Percentiles rank a stretch among this genome's conserved stretches.
These are phyloP conservation scores for Exophiala sp. DNA, from an alignment of 2,329 filamentous ascomycete species.

Conservation along the genomic window DNA sequence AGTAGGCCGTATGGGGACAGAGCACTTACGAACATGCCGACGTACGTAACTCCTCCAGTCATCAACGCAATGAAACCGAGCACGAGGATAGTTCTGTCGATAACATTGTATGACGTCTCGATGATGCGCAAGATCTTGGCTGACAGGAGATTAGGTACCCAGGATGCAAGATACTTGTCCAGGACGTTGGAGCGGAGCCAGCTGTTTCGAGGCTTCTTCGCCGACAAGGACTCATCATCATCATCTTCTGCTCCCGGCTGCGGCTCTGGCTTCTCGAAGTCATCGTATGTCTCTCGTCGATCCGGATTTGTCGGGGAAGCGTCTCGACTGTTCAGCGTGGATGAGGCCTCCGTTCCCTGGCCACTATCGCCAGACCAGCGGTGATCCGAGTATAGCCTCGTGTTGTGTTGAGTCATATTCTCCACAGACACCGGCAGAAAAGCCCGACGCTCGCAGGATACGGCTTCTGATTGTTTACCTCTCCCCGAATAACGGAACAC, in stretches of 20 bases:
- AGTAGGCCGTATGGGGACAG: neutral
- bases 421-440: conserved; percentile 63
- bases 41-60: conserved; percentile 72
- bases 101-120: conserved; percentile 58
- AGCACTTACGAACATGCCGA: conserved; percentile 74
- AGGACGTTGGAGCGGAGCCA: conserved; percentile 43
- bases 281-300: conserved; percentile 47
- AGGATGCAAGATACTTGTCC: conserved; percentile 52
- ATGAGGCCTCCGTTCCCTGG: conserved; percentile 68
- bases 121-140: conserved; percentile 53
- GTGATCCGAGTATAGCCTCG: conserved; percentile 44
- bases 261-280: conserved; percentile 45
- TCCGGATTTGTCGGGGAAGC: conserved; percentile 56
- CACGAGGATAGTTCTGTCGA: conserved; percentile 74
- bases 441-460: conserved; percentile 50
- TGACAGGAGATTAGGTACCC: conserved; percentile 44
- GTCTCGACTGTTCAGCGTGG: conserved; percentile 64
- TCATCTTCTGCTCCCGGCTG: conserved; percentile 42
- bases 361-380: conserved; percentile 69
- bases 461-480: conserved; percentile 35
- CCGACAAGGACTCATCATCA: conserved; percentile 42
- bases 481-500: conserved; percentile 58
- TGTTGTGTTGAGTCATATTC: conserved; percentile 51
- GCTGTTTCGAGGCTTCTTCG: conserved; percentile 12
- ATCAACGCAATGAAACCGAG: conserved; percentile 71